A percentile compares a stretch with the other conserved stretches of the same genome.
These are phyloP conservation scores for Ophiostoma sp. DNA, from an alignment of 2,329 filamentous ascomycete species.

Conservation along the genomic window DNA sequence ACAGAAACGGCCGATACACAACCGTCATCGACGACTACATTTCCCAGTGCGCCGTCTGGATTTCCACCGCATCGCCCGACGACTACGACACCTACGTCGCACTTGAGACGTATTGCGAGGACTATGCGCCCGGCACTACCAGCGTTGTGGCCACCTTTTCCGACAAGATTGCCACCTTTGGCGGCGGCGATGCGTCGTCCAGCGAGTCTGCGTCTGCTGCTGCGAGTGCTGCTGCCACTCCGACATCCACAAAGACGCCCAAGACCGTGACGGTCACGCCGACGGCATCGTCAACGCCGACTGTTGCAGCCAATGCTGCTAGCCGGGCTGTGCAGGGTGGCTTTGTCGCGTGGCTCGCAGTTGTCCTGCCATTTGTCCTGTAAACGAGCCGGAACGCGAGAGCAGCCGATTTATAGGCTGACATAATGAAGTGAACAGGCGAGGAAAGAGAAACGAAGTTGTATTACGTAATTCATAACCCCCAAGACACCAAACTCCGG, in stretches of 20 bases:
- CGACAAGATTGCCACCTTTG: constrained; percentile 16
- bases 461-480: constrained; percentile 6
- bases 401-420: neutral
- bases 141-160: constrained; percentile 3
- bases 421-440: constrained; percentile 2
- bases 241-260: constrained; percentile 5
- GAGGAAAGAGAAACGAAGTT: neutral
- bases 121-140: constrained; percentile 10
- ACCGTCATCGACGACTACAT: constrained; percentile 29
- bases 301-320: constrained; percentile 1
- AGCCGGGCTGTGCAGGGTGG: neutral
- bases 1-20: constrained; percentile 24
- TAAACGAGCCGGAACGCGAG: neutral
- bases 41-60: constrained; percentile 26
- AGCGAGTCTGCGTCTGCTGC: neutral
- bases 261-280: constrained; percentile 20
- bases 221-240: neutral
- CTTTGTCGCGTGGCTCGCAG: constrained; percentile 19
- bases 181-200: constrained; percentile 13
- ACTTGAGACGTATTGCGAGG: constrained; percentile 26
- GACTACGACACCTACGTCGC: constrained; percentile 25
- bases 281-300: constrained; percentile 2
- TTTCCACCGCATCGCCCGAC: constrained; percentile 24
- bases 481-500: neutral
- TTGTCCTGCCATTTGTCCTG: constrained; percentile 20